These are phyloP conservation scores for Penicillium thymicola DNA, from an alignment of 2,329 filamentous ascomycete genomes.

Conservation along the genomic window DNA sequence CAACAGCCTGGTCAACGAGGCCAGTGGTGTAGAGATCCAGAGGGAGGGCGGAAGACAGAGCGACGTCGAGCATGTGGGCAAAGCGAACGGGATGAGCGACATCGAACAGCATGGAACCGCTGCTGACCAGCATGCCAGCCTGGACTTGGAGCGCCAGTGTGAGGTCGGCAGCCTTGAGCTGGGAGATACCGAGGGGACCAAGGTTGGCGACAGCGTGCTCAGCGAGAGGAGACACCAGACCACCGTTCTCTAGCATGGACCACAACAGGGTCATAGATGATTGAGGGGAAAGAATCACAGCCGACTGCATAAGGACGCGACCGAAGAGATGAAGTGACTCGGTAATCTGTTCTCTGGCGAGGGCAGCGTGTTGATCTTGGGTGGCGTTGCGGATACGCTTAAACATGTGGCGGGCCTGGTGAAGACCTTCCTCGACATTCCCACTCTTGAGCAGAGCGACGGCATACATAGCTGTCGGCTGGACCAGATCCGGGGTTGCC, in stretches of 20 bases:
- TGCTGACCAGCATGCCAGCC: constrained; percentile 45
- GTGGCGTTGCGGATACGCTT: constrained; percentile 66
- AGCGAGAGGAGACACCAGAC: constrained; percentile 57
- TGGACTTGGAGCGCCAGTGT: constrained; percentile 62
- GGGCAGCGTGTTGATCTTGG: constrained; percentile 45
- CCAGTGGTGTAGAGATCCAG: constrained; percentile 55
- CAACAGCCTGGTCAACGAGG: constrained; percentile 57
- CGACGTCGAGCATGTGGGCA: constrained; percentile 59
- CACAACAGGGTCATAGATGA: constrained; percentile 59
- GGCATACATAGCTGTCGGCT: constrained; percentile 86
- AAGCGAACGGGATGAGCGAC: constrained; percentile 59
- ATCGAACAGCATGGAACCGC: constrained; percentile 46
- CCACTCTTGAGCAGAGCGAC: constrained; percentile 84
- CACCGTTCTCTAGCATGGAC: constrained; percentile 64
- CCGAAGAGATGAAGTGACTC: constrained; percentile 74
- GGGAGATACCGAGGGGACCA: constrained; percentile 57
- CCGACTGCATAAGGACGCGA: constrained; percentile 54
- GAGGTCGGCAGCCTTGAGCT: constrained; percentile 51
- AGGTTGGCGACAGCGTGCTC: constrained; percentile 60
- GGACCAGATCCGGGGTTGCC: constrained; percentile 66
- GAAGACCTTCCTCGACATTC: constrained; percentile 75
- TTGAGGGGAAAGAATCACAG: constrained; percentile 51
- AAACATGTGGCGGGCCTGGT: constrained; percentile 82
- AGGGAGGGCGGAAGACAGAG: constrained; percentile 51
- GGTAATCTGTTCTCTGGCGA: constrained; percentile 72